phyloP scores from a whole-genome alignment of 73 alveolate species.

The Tetrahymena elliotti region DNA sequence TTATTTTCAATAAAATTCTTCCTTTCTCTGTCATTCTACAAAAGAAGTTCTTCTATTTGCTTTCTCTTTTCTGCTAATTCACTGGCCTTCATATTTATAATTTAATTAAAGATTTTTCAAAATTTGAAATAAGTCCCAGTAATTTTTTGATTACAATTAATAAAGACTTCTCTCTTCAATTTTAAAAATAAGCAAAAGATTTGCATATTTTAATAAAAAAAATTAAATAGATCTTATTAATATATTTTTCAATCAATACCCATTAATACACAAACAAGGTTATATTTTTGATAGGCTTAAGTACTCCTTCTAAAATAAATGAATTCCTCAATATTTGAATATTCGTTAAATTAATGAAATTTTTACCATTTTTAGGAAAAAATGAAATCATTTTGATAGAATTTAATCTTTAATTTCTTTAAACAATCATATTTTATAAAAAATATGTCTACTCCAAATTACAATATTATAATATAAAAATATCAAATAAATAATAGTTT shows the following conservation, averaged over 20 bases:
- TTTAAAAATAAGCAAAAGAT: not conserved
- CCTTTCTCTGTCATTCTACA: not conserved
- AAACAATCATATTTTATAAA: no score
- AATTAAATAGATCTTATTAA: no score
- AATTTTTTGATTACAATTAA: not conserved
- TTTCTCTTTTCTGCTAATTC: not conserved
- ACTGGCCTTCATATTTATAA: not conserved
- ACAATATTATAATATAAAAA: no score
- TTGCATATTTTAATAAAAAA: not conserved
- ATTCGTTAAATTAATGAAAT: no score
- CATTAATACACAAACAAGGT: not conserved
- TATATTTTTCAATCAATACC: not conserved
- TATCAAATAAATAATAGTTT: no score
- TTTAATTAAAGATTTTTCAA: not conserved
- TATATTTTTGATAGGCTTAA: not conserved
- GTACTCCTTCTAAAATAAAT: no score
- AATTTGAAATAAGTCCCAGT: not conserved
- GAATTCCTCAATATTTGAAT: no score
- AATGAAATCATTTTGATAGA: no score
- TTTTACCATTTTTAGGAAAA: no score
- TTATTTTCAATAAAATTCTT: not conserved
- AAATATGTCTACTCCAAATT: no score
- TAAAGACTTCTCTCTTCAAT: not conserved
- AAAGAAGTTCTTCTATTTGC: not conserved
- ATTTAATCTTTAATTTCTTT: no score